phyloP scores from a whole-genome alignment of 129 eudicot species.

The Flaveria sonorensis region DNA sequence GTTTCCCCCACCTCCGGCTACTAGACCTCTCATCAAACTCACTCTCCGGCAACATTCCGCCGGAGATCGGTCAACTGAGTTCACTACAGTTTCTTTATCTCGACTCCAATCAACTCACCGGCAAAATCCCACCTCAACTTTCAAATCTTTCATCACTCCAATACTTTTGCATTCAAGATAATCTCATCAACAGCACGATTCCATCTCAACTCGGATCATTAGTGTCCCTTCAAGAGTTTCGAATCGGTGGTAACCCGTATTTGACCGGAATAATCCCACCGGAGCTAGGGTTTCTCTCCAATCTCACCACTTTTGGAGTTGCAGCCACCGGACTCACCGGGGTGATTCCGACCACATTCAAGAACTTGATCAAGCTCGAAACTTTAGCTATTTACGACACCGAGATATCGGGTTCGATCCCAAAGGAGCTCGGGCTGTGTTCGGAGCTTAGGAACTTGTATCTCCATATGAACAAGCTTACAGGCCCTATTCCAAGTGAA shows the following conservation, averaged over 20 bases:
- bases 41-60: slow-evolving; percentile 65
- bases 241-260: slow-evolving; percentile 85
- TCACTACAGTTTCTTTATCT: slow-evolving; percentile 78
- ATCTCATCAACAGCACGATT: slow-evolving; percentile 76
- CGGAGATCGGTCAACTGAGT: slow-evolving; percentile 55
- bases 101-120: slow-evolving; percentile 71
- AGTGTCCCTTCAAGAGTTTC: slow-evolving; percentile 71
- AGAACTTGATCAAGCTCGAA: slow-evolving; percentile 71
- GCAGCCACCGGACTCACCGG: slow-evolving; percentile 95
- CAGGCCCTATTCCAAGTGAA: slow-evolving; percentile 74
- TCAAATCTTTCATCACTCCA: slow-evolving; percentile 76
- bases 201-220: slow-evolving; percentile 78
- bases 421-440: slow-evolving; percentile 71
- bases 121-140: slow-evolving; percentile 68
- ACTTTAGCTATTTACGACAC: slow-evolving; percentile 85
- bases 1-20: slow-evolving; percentile 56
- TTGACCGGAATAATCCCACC: slow-evolving; percentile 80
- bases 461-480: slow-evolving; percentile 83
- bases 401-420: slow-evolving; percentile 66
- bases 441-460: slow-evolving; percentile 78
- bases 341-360: slow-evolving; percentile 69
- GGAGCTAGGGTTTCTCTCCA: slow-evolving; percentile 64
- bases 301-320: slow-evolving; percentile 83
- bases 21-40: slow-evolving; percentile 78
- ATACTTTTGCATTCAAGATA: slow-evolving; percentile 89